Evolutionary conservation across 2,329 filamentous ascomycete genomes (phyloP).

Genomic region (Zasmidium citrigriseum): DNA sequence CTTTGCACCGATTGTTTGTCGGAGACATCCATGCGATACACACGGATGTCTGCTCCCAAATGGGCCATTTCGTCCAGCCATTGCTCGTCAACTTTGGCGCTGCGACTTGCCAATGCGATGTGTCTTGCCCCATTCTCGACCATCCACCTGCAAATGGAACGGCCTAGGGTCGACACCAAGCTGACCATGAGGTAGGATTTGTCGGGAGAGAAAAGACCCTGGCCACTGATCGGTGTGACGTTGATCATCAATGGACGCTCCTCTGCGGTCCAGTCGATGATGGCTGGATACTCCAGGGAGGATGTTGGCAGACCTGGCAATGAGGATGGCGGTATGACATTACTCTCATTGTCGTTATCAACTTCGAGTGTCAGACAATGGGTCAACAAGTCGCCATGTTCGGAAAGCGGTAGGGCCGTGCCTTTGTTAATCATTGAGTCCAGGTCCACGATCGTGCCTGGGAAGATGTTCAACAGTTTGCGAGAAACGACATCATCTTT

Average conservation of each 20-base stretch:
- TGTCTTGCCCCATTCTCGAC: conserved; percentile 20
- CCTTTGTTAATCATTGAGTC: conserved; percentile 2
- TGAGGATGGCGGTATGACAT: conserved; percentile 5
- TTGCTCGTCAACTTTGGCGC: conserved; percentile 16
- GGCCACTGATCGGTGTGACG: conserved; percentile 13
- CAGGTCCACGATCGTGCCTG: conserved; percentile 10
- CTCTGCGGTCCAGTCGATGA: conserved; percentile 16
- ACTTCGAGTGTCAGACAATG: not conserved
- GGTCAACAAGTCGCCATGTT: not conserved
- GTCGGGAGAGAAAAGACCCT: conserved; percentile 15
- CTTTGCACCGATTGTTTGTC: conserved; percentile 12
- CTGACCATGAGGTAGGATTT: conserved; percentile 22
- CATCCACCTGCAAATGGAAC: conserved; percentile 23
- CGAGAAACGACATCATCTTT: conserved; percentile 11
- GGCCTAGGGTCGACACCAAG: conserved; percentile 16
- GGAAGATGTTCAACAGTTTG: conserved; percentile 17
- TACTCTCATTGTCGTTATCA: not conserved
- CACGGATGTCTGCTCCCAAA: conserved; percentile 12
- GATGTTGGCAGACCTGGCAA: conserved; percentile 10
- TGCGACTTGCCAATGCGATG: conserved; percentile 21
- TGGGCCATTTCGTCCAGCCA: conserved; percentile 20
- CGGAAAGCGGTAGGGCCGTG: not conserved
- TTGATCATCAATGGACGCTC: conserved; percentile 12
- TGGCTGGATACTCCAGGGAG: conserved; percentile 12
- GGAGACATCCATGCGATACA: conserved; percentile 19